Percentiles rank a stretch among this genome's conserved stretches.
These are phyloP conservation scores for Yamadazyma phyllophila DNA, from an alignment of 805 yeast genomes.

Conservation along the genomic window DNA sequence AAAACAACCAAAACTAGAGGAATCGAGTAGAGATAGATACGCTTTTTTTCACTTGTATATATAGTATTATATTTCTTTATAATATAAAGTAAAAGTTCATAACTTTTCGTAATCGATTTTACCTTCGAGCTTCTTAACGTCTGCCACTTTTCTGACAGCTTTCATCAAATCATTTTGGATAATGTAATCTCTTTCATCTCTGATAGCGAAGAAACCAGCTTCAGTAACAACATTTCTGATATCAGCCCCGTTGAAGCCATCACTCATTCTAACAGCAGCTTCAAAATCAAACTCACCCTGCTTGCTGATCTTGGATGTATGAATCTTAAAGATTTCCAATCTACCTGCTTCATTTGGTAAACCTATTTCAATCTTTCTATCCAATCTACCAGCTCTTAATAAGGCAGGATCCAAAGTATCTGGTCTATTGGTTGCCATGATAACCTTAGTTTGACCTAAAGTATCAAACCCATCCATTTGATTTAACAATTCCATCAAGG, in stretches of 20 bases:
- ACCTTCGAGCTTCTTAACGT: slow-evolving; percentile 95
- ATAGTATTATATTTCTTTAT: slow-evolving; percentile 4
- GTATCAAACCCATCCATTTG: slow-evolving; percentile 99
- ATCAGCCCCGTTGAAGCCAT: slow-evolving; percentile 98
- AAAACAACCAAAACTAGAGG: not conserved
- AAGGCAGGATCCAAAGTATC: slow-evolving; percentile 97
- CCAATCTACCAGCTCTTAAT: slow-evolving; percentile 95
- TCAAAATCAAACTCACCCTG: slow-evolving; percentile 97
- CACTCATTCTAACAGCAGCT: slow-evolving; percentile 97
- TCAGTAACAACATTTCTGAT: slow-evolving; percentile 96
- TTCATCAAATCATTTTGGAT: slow-evolving; percentile 93
- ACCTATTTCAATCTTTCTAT: slow-evolving; percentile 92
- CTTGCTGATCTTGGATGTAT: slow-evolving; percentile 78
- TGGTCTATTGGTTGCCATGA: slow-evolving; percentile 99
- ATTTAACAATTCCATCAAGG: slow-evolving; percentile 92
- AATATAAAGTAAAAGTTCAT: slow-evolving; percentile 29
- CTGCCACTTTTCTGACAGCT: slow-evolving; percentile 97
- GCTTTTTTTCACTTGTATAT: slow-evolving; percentile 6
- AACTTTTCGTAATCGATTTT: slow-evolving; percentile 92
- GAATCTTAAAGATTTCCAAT: slow-evolving; percentile 90
- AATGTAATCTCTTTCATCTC: slow-evolving; percentile 96
- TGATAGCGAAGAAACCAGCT: slow-evolving; percentile 96
- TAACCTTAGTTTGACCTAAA: slow-evolving; percentile 93
- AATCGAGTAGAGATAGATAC: not conserved
- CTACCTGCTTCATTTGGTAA: slow-evolving; percentile 96